Base-by-base conservation (phyloP, 2,329 filamentous ascomycete genomes). In the Fusarium goolgardi region DNA sequence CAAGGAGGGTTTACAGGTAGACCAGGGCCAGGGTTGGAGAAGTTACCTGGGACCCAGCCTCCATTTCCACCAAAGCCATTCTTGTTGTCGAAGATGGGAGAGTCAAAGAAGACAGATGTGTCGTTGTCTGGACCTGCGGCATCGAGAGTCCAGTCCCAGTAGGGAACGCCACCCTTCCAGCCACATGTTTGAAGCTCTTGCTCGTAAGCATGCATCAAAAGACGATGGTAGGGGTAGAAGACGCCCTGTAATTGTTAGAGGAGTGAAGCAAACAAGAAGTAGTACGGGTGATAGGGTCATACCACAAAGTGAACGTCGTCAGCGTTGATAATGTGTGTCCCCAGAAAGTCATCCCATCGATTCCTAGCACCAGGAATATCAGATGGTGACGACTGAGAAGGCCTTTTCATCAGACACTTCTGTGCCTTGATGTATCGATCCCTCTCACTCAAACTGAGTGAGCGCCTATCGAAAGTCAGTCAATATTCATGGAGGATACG, bases 41-140 rank as follows among this genome's bases (percentile, higher is more conserved):
- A 65, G 21, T 67, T 67, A 16, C 65, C 67, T 7, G 65, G 67
- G 1, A 69, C 32, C 29, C 51, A 70, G 9, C 16, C 65, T n/a
- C 67, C 65, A 3, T 70, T 70, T 0, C 67, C 67, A 0, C 67
- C 58, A 15, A 70, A 69, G 1, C 67, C 67, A 11, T 74, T 72
- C 5, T 66, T 57, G 3, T 74, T 54, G 27, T 78, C 74, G 35
- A 80, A 79, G 29, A 80, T 55, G 4, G 70, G 70, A 0, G 78
- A 78, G 46, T 67, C 32, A 21, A 58, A 49, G 31, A 72, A 67
- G 3, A 65, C 52, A 0, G 58, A 63, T 4, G 62, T 70, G 34
- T 69, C 58, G 6, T 65, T 64, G 2, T 71, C 63, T 29, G 52
- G 47, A 1, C 45, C 70, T 10, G 51, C n/a, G 3, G 53, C 56